Conservation (phyloP, 768 basidiomycete species). For the Suillus subalutaceus region DNA sequence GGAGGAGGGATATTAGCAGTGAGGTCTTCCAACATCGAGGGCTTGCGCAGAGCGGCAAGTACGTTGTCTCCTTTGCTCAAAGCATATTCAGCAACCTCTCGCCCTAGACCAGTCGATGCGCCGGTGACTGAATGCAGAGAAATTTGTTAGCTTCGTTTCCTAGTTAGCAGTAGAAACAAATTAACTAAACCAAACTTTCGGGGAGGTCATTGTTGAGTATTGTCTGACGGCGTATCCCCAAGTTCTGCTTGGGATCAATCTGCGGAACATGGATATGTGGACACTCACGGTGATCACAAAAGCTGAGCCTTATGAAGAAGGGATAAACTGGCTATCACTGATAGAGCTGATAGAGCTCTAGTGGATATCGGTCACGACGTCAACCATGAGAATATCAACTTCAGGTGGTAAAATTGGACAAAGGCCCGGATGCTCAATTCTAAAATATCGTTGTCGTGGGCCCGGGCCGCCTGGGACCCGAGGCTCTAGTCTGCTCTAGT, state of each 20-base stretch:
- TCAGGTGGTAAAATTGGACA: no score
- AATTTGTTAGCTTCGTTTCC: background rate
- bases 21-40: slow-evolving; percentile 36
- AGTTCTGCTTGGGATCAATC: background rate
- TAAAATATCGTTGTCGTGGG: no score
- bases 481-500: no score
- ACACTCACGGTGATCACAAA: background rate
- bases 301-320: background rate
- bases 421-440: no score
- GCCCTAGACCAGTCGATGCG: slow-evolving; percentile 44
- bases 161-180: background rate
- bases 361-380: background rate
- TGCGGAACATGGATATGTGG: background rate
- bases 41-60: slow-evolving; percentile 48
- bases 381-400: background rate
- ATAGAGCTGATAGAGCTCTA: background rate
- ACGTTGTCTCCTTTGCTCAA: slow-evolving; percentile 43
- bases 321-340: background rate
- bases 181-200: slow-evolving; percentile 29
- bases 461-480: no score
- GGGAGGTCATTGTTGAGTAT: slow-evolving; percentile 5
- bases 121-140: slow-evolving; percentile 40
- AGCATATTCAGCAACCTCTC: slow-evolving; percentile 34
- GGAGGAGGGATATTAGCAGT: slow-evolving; percentile 28
- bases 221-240: slow-evolving; percentile 6